Percentiles rank a stretch among this genome's conserved stretches.
These are phyloP conservation scores for Dianthus caryophyllus DNA, from an alignment of 148 eudicot species.

Conservation along the genomic window DNA sequence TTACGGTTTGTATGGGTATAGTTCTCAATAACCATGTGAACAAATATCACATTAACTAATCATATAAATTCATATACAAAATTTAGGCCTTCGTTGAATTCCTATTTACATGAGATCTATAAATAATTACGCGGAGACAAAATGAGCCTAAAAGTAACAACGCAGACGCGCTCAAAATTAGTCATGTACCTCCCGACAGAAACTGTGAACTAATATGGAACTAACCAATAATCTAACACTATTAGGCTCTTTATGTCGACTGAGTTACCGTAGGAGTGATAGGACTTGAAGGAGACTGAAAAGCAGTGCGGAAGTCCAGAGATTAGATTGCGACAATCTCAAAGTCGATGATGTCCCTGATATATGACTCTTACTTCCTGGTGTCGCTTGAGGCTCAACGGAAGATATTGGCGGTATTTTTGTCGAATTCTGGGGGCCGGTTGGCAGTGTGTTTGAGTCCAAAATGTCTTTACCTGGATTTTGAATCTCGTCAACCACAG, in stretches of 20 bases:
- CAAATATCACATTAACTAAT: conserved; percentile 8
- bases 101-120: conserved; percentile 5
- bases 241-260: conserved; percentile 1
- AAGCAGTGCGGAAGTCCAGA: conserved; percentile 21
- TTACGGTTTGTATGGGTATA: too few species aligned
- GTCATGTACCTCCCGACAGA: conserved; percentile 18
- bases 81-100: conserved; percentile 10
- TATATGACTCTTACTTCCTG: conserved; percentile 24
- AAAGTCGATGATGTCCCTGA: conserved; percentile 24
- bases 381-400: conserved; percentile 51
- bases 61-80: conserved; percentile 18
- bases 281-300: conserved; percentile 11
- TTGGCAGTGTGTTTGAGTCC: conserved; percentile 41
- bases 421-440: conserved; percentile 30
- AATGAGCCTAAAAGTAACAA: conserved; percentile 13
- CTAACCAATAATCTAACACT: conserved; percentile 24
- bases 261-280: conserved; percentile 20
- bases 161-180: background rate
- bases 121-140: background rate
- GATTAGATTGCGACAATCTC: conserved; percentile 7
- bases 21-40: conserved; percentile 6
- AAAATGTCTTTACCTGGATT: conserved; percentile 39
- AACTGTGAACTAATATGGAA: background rate
- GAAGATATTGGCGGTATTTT: conserved; percentile 42
- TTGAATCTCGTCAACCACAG: conserved; percentile 12